Evolutionary conservation across 192 early-diverging fungal species (phyloP).

Genomic region (Podila minutissima): DNA sequence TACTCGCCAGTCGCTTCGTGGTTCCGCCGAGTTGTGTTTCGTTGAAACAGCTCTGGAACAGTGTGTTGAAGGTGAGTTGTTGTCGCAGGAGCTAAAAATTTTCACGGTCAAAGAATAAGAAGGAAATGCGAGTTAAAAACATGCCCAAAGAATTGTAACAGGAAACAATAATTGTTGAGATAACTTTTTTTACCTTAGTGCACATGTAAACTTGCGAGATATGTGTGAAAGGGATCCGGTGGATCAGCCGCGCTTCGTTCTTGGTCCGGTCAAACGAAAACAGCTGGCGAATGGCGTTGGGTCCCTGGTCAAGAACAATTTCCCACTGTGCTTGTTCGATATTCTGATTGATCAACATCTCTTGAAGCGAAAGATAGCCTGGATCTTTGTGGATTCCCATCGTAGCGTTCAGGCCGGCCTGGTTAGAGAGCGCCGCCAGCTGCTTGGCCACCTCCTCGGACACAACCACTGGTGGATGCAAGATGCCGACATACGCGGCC

Average conservation of each 20-base stretch:
- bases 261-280: slow-evolving; percentile 49
- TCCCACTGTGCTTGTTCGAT: slow-evolving; percentile 41
- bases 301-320: slow-evolving; percentile 29
- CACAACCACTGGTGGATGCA: slow-evolving; percentile 49
- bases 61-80: slow-evolving; percentile 55
- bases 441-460: slow-evolving; percentile 46
- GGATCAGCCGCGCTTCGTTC: slow-evolving; percentile 34
- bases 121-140: not conserved
- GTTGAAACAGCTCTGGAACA: slow-evolving; percentile 62
- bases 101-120: not conserved
- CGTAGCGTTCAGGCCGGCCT: slow-evolving; percentile 40
- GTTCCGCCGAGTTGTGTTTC: slow-evolving; percentile 16
- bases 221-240: slow-evolving; percentile 38
- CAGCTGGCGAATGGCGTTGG: slow-evolving; percentile 23
- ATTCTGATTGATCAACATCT: slow-evolving; percentile 25
- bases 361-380: slow-evolving; percentile 43
- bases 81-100: slow-evolving; percentile 48
- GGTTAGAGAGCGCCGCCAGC: slow-evolving; percentile 37
- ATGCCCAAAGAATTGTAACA: not conserved
- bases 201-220: slow-evolving; percentile 45
- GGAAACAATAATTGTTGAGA: not conserved
- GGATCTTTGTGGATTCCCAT: slow-evolving; percentile 35
- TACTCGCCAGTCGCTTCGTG: slow-evolving; percentile 6
- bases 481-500: slow-evolving; percentile 38
- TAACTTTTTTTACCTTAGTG: slow-evolving; percentile 25